A percentile compares a stretch with the other conserved stretches of the same genome.
Conservation (phyloP, 78 protist genomes). For the Polysphondylium violaceum region DNA sequence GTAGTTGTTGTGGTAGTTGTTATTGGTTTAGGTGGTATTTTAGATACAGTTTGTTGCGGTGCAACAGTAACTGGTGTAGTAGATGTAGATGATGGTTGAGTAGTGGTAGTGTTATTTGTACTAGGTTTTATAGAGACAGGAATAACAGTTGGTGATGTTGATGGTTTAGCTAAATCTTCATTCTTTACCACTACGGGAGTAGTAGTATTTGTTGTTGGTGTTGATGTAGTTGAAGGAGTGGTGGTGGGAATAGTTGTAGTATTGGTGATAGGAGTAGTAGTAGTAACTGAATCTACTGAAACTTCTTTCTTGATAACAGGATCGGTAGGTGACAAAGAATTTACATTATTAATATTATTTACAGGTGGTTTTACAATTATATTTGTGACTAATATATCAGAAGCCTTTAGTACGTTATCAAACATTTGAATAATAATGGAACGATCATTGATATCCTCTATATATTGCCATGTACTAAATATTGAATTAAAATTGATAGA, state of each 20-base stretch:
- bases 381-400: conserved; percentile 41
- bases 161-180: neutral
- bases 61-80: neutral
- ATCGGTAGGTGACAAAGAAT: neutral
- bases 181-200: neutral
- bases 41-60: neutral
- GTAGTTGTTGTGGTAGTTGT: neutral
- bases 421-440: conserved; percentile 19
- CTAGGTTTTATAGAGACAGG: neutral
- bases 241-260: neutral
- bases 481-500: conserved; percentile 62
- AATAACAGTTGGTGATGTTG: neutral
- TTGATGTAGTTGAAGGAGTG: neutral
- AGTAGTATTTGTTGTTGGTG: neutral
- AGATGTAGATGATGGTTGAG: neutral
- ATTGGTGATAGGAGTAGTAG: neutral
- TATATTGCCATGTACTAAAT: conserved; percentile 51
- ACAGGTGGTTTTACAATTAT: neutral
- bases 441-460: conserved; percentile 56
- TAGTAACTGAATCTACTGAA: neutral
- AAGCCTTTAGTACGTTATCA: conserved; percentile 55
- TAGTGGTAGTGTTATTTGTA: neutral
- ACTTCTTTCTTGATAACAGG: neutral
- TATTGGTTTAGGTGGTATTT: neutral
- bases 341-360: neutral